These are phyloP conservation scores for Penicillium waksmanii DNA, from an alignment of 495 filamentous ascomycete species.

Conservation along the genomic window DNA sequence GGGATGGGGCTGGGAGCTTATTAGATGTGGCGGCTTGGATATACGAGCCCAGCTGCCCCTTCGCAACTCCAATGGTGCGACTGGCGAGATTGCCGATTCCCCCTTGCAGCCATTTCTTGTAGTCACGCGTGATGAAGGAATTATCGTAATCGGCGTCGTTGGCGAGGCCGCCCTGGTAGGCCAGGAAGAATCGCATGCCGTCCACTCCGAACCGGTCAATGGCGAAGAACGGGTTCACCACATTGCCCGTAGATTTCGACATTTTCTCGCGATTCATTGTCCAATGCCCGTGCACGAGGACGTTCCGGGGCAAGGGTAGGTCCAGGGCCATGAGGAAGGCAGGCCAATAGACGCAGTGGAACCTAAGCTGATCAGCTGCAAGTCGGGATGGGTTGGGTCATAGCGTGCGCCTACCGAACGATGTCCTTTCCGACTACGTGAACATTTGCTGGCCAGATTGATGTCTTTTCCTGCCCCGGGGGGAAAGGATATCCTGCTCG, in stretches of 20 bases:
- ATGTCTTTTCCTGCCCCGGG: constrained; percentile 61
- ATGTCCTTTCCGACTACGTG: constrained; percentile 98
- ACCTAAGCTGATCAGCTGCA: constrained; percentile 46
- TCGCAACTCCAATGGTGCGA: constrained; percentile 68
- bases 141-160: constrained; percentile 88
- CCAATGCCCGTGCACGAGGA: constrained; percentile 94
- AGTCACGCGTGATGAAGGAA: constrained; percentile 68
- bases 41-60: constrained; percentile 62
- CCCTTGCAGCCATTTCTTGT: constrained; percentile 74
- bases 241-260: constrained; percentile 93
- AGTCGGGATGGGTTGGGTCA: constrained; percentile 6
- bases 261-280: constrained; percentile 88
- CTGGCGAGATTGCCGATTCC: constrained; percentile 78
- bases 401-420: constrained; percentile 56
- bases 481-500: constrained; percentile 81
- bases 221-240: constrained; percentile 93
- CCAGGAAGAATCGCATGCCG: constrained; percentile 84
- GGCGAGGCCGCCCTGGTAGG: constrained; percentile 71
- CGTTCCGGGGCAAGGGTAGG: constrained; percentile 76
- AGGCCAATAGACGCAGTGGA: constrained; percentile 98
- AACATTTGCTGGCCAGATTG: constrained; percentile 87
- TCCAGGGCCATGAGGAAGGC: constrained; percentile 90
- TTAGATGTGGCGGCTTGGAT: constrained; percentile 49
- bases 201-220: constrained; percentile 88
- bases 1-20: constrained; percentile 31